Conservation (phyloP, 805 yeast species). For the Monosporozyma servazzii region DNA sequence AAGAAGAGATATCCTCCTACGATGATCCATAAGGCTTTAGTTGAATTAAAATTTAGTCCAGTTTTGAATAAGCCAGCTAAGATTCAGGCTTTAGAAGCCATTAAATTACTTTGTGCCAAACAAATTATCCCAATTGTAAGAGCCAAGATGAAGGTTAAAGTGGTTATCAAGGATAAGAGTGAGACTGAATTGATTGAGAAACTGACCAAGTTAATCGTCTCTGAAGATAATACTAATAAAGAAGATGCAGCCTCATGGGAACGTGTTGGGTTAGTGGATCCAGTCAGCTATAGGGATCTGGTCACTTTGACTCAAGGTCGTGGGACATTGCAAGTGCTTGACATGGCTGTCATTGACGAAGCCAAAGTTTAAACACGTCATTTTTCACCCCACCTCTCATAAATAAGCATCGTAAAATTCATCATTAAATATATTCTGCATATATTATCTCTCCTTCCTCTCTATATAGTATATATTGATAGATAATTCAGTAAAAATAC, state of each 20-base stretch:
- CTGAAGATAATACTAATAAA: constrained; percentile 24
- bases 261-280: constrained; percentile 68
- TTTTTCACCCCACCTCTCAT: background rate
- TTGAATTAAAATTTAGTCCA: constrained; percentile 70
- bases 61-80: constrained; percentile 69
- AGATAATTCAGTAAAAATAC: background rate
- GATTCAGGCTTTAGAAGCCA: constrained; percentile 85
- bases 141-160: constrained; percentile 82
- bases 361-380: background rate
- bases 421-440: background rate
- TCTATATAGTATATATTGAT: constrained; percentile 2
- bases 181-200: constrained; percentile 32
- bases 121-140: constrained; percentile 90
- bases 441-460: background rate
- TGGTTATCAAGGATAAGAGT: constrained; percentile 42
- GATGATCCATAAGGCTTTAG: constrained; percentile 81
- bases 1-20: constrained; percentile 90
- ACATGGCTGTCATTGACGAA: constrained; percentile 69
- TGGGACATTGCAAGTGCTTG: constrained; percentile 73
- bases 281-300: constrained; percentile 66
- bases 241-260: constrained; percentile 35
- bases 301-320: constrained; percentile 49
- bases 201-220: constrained; percentile 34
- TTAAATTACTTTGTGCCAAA: constrained; percentile 59
- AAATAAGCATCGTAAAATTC: background rate